Conservation (phyloP, 2,329 filamentous ascomycete species). For the Colletotrichum tropicale region DNA sequence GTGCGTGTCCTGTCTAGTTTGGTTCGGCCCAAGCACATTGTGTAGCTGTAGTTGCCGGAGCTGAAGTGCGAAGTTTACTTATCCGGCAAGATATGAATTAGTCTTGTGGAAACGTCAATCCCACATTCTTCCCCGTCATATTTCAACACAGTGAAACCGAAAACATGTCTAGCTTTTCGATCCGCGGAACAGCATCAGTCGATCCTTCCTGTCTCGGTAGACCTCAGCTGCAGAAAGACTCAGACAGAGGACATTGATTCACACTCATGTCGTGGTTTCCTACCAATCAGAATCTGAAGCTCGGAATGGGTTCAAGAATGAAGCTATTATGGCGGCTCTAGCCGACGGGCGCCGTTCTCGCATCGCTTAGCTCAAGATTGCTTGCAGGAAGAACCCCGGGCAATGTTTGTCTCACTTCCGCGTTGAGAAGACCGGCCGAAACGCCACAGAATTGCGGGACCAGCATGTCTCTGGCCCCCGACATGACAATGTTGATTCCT, state of each 20-base stretch:
- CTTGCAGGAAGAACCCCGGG: background rate
- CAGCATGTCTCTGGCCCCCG: background rate
- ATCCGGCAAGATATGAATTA: background rate
- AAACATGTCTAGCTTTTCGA: background rate
- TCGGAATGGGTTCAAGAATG: background rate
- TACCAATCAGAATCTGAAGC: background rate
- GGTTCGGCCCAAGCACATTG: background rate
- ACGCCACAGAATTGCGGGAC: background rate
- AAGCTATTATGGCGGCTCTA: background rate
- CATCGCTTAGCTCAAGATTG: background rate
- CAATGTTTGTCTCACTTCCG: background rate
- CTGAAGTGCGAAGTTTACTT: background rate
- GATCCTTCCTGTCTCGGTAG: background rate
- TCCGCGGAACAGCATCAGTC: background rate
- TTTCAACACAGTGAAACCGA: background rate
- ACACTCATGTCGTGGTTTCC: background rate
- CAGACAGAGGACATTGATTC: background rate
- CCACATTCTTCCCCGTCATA: background rate
- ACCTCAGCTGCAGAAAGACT: background rate
- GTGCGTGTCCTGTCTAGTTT: background rate
- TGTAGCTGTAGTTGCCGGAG: background rate
- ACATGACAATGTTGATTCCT: background rate
- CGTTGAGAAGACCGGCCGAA: background rate
- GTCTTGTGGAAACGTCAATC: background rate
- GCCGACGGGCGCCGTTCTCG: background rate